Evolutionary conservation across 2,329 filamentous ascomycete genomes (phyloP).

Genomic region (Epichloe scottii): DNA sequence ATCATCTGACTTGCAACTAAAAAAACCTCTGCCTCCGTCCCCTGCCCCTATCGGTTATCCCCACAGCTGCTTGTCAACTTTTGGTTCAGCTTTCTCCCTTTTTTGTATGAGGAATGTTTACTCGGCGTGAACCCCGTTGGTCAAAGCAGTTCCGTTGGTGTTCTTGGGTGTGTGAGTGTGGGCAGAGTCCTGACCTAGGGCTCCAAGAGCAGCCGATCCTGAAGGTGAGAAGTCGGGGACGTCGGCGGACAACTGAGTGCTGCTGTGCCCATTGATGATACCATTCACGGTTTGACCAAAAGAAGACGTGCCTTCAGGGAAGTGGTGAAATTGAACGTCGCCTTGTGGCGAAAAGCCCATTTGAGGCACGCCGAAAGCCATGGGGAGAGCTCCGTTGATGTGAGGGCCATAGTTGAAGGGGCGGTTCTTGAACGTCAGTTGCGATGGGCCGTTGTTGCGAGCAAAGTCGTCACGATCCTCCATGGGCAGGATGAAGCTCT

Average conservation of each 20-base stretch:
- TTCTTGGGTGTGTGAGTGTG: neutral
- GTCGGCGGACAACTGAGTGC: conserved; percentile 24
- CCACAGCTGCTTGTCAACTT: neutral
- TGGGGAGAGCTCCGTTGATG: conserved; percentile 19
- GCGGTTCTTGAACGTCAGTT: conserved; percentile 24
- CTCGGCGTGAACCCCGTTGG: conserved; percentile 6
- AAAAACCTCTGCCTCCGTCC: neutral
- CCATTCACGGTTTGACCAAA: conserved; percentile 26
- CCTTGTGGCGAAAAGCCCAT: conserved; percentile 17
- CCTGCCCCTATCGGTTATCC: neutral
- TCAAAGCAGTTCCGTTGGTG: conserved; percentile 7
- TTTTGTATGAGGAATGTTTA: neutral
- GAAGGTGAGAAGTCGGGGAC: conserved; percentile 29
- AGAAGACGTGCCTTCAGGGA: conserved; percentile 17
- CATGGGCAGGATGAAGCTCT: conserved; percentile 62
- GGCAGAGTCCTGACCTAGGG: neutral
- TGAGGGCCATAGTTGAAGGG: conserved; percentile 16
- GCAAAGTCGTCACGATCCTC: conserved; percentile 61
- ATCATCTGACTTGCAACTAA: neutral
- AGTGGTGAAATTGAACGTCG: conserved; percentile 18
- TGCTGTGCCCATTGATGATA: conserved; percentile 13
- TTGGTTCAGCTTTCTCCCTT: neutral
- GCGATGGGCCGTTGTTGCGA: conserved; percentile 55
- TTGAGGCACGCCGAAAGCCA: conserved; percentile 19
- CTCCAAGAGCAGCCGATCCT: conserved; percentile 5